These are phyloP conservation scores for Exophiala sp. DNA, from an alignment of 2,329 filamentous ascomycete species.

Conservation along the genomic window DNA sequence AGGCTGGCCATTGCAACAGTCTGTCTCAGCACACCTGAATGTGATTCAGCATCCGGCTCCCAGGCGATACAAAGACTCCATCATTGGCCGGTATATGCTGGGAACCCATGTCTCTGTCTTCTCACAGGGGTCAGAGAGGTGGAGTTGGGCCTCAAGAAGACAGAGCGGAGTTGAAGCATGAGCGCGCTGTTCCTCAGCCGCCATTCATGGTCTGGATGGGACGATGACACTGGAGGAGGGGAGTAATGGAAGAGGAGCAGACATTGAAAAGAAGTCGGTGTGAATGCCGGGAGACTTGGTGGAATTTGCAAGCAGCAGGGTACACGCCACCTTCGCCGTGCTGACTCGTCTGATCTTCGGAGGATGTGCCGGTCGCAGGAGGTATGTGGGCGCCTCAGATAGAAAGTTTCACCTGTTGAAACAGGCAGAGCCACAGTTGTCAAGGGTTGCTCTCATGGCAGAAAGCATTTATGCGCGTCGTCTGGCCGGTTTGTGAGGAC, in stretches of 20 bases:
- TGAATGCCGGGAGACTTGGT: too few relatives aligned
- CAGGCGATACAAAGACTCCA: neutral
- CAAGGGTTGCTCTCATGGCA: too few relatives aligned
- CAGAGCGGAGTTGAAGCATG: neutral
- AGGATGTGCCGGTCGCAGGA: too few relatives aligned
- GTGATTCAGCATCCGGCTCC: neutral
- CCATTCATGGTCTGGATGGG: neutral
- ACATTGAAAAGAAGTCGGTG: too few relatives aligned
- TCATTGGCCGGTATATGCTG: neutral
- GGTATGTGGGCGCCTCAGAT: too few relatives aligned
- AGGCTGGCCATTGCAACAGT: neutral
- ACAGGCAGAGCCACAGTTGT: too few relatives aligned
- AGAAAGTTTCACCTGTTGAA: too few relatives aligned
- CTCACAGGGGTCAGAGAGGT: neutral
- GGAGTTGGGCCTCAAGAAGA: conserved; percentile 1
- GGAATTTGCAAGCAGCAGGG: too few relatives aligned
- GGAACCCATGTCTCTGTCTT: neutral
- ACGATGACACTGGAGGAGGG: neutral
- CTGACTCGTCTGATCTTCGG: too few relatives aligned
- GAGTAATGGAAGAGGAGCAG: neutral
- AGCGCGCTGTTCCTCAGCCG: neutral
- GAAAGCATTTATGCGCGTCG: too few relatives aligned
- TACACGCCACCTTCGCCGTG: too few relatives aligned
- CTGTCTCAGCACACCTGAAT: neutral
- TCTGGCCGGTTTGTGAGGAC: too few relatives aligned